These are phyloP conservation scores for Acmispon strigosus DNA, from an alignment of 306 rosid species.

Conservation along the genomic window DNA sequence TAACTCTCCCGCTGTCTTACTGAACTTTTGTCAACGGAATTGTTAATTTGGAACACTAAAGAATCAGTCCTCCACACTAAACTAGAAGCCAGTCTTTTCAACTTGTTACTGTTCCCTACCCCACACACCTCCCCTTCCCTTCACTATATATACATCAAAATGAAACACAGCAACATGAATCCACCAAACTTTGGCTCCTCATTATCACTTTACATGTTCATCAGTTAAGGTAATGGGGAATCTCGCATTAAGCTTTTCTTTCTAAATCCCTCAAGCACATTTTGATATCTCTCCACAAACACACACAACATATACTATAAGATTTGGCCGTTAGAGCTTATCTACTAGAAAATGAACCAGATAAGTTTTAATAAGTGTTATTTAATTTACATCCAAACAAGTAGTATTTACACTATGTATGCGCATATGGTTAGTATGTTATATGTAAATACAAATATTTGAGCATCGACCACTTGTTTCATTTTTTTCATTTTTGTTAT, in stretches of 20 bases:
- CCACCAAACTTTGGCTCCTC: not conserved
- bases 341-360: no score
- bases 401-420: no score
- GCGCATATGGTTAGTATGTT: not conserved
- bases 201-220: no score
- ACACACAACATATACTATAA: not conserved
- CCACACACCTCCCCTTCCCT: not conserved
- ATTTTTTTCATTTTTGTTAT: not conserved
- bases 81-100: conserved; percentile 28
- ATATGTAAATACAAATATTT: not conserved
- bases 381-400: no score
- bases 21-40: conserved; percentile 46
- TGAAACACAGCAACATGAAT: not conserved
- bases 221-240: not conserved
- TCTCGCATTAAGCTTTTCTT: not conserved
- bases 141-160: conserved; percentile 25
- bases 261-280: not conserved
- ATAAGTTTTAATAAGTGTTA: no score
- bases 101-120: conserved; percentile 36
- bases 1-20: conserved; percentile 36
- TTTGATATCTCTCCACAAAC: not conserved
- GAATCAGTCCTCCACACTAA: conserved; percentile 25
- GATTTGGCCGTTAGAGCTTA: no score
- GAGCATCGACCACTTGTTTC: not conserved
- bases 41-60: not conserved